phyloP scores from a whole-genome alignment of 2,329 filamentous ascomycete genomes.

The Fonsecaea erecta region DNA sequence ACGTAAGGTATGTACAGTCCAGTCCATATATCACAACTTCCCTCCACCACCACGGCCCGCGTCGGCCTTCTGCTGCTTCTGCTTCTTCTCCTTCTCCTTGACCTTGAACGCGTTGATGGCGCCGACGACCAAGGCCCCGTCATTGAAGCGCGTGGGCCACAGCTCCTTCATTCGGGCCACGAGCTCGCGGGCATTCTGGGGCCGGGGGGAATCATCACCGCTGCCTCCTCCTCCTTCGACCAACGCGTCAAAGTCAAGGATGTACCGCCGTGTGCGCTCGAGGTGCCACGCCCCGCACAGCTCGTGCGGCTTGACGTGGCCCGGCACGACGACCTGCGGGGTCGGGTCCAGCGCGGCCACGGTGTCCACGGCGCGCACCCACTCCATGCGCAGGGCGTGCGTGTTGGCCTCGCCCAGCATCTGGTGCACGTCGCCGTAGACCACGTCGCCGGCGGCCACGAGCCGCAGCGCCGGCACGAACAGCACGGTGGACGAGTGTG shows the following conservation, averaged over 20 bases:
- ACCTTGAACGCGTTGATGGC: slow-evolving; percentile 64
- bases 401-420: slow-evolving; percentile 46
- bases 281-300: slow-evolving; percentile 41
- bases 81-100: slow-evolving; percentile 72
- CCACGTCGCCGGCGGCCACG: slow-evolving; percentile 47
- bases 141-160: slow-evolving; percentile 18
- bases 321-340: slow-evolving; percentile 40
- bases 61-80: slow-evolving; percentile 55
- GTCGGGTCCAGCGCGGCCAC: slow-evolving; percentile 42
- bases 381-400: slow-evolving; percentile 40
- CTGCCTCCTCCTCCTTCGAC: slow-evolving; percentile 1
- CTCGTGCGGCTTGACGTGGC: slow-evolving; percentile 40
- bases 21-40: slow-evolving; percentile 9
- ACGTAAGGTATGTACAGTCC: no score
- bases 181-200: slow-evolving; percentile 65
- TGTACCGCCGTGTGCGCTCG: slow-evolving; percentile 39
- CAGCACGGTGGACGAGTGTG: slow-evolving; percentile 43
- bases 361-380: slow-evolving; percentile 43
- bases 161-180: slow-evolving; percentile 58
- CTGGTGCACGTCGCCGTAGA: slow-evolving; percentile 47
- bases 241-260: slow-evolving; percentile 33
- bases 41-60: not conserved
- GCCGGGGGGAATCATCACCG: no score
- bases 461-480: slow-evolving; percentile 44
- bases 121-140: slow-evolving; percentile 17